Evolutionary conservation across 345 rosid species (phyloP).

Genomic region (Tarenaya hassleriana): DNA sequence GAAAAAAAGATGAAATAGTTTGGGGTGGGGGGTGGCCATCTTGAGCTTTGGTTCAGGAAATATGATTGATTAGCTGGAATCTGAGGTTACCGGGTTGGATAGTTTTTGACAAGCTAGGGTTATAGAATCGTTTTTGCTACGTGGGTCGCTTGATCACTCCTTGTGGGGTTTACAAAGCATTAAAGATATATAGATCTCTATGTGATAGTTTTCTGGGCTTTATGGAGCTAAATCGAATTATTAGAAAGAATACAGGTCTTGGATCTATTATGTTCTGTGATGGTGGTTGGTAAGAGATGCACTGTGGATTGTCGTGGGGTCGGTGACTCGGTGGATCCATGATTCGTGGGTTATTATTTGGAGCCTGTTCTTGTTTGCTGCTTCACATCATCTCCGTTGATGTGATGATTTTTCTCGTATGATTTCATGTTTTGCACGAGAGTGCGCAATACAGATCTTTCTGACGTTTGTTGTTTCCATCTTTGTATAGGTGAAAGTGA

Average conservation of each 20-base stretch:
- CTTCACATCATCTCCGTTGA: not conserved
- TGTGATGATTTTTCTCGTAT: not conserved
- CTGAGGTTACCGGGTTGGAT: no score
- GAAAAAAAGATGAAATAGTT: no score
- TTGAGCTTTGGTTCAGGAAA: no score
- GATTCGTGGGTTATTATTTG: not conserved
- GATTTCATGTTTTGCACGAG: no score
- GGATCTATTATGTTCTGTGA: not conserved
- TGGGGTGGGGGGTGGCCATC: no score
- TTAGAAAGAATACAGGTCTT: not conserved
- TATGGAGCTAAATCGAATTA: not conserved
- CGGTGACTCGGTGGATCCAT: not conserved
- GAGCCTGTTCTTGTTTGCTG: not conserved
- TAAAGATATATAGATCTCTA: slow-evolving; percentile 17
- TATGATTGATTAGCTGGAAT: no score
- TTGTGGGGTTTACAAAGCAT: not conserved
- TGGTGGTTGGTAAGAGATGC: not conserved
- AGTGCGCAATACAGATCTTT: not conserved
- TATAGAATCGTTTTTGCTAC: not conserved
- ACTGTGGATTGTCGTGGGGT: not conserved
- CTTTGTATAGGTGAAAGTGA: slow-evolving; percentile 57
- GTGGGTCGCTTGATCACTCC: not conserved
- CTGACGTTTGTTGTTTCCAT: not conserved
- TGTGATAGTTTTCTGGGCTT: not conserved
- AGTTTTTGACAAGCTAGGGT: not conserved